These are phyloP conservation scores for Rosellinia necatrix DNA, from an alignment of 2,329 filamentous ascomycete species.

Conservation along the genomic window DNA sequence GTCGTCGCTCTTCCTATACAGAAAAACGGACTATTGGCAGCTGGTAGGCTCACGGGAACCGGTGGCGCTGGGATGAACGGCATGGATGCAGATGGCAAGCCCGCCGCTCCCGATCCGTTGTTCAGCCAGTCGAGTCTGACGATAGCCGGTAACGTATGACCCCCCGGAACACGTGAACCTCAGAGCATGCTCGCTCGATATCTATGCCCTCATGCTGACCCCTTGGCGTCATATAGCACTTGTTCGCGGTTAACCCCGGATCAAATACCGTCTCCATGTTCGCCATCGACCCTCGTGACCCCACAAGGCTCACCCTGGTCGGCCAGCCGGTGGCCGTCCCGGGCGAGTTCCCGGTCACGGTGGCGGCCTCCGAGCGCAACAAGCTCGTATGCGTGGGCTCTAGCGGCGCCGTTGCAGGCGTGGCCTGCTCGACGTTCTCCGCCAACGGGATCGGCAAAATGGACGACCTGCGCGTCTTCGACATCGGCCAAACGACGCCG, in stretches of 20 bases:
- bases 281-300: slow-evolving; percentile 46
- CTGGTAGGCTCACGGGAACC: background rate
- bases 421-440: slow-evolving; percentile 34
- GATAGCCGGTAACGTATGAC: background rate
- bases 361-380: slow-evolving; percentile 48
- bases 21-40: background rate
- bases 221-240: too few species aligned
- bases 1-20: background rate
- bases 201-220: too few species aligned
- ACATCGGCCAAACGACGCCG: slow-evolving; percentile 60
- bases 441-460: slow-evolving; percentile 46
- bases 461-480: slow-evolving; percentile 52
- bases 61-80: background rate
- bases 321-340: slow-evolving; percentile 50
- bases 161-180: background rate
- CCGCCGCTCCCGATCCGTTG: background rate
- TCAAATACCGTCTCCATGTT: slow-evolving; percentile 59
- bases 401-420: slow-evolving; percentile 43
- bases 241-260: slow-evolving; percentile 61
- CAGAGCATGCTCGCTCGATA: too few species aligned
- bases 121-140: background rate
- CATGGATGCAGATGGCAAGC: background rate
- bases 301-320: slow-evolving; percentile 50
- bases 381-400: slow-evolving; percentile 38
- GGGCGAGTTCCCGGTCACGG: slow-evolving; percentile 58